Conservation (phyloP, 2,329 filamentous ascomycete species). For the Botryotinia calthae region DNA sequence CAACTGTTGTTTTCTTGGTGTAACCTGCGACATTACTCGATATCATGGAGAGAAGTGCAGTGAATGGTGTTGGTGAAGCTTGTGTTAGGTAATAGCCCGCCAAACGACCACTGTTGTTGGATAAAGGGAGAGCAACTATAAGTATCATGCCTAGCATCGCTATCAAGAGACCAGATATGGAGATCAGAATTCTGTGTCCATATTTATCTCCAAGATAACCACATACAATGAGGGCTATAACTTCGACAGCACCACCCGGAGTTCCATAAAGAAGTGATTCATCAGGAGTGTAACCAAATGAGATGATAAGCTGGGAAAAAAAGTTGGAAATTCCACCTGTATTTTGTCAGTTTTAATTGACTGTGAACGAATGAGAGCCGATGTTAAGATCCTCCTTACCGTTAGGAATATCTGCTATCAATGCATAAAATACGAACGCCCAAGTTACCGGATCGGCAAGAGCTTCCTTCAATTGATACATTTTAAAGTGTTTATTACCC, state of each 20-base stretch:
- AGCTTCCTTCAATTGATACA: conserved; percentile 52
- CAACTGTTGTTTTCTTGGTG: conserved; percentile 50
- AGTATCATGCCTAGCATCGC: conserved; percentile 39
- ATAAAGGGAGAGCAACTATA: conserved; percentile 40
- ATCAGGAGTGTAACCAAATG: conserved; percentile 40
- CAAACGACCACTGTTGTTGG: conserved; percentile 41
- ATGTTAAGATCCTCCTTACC: conserved; percentile 24
- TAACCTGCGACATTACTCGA: conserved; percentile 48
- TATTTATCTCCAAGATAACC: conserved; percentile 36
- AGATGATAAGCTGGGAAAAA: conserved; percentile 56
- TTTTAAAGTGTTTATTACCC: conserved; percentile 52
- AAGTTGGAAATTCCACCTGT: conserved; percentile 55
- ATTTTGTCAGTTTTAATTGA: conserved; percentile 1
- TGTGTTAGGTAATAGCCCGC: conserved; percentile 47
- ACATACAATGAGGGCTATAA: conserved; percentile 31
- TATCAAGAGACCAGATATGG: conserved; percentile 40
- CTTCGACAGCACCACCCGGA: conserved; percentile 35
- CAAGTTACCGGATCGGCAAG: conserved; percentile 37
- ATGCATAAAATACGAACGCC: conserved; percentile 46
- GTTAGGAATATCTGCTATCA: conserved; percentile 38
- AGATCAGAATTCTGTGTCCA: conserved; percentile 36
- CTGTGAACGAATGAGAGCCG: background rate
- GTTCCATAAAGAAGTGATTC: conserved; percentile 37
- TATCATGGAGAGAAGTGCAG: conserved; percentile 39
- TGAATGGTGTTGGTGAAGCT: conserved; percentile 54